Conservation (phyloP, 179 eudicot species). For the Beta corolliflora region DNA sequence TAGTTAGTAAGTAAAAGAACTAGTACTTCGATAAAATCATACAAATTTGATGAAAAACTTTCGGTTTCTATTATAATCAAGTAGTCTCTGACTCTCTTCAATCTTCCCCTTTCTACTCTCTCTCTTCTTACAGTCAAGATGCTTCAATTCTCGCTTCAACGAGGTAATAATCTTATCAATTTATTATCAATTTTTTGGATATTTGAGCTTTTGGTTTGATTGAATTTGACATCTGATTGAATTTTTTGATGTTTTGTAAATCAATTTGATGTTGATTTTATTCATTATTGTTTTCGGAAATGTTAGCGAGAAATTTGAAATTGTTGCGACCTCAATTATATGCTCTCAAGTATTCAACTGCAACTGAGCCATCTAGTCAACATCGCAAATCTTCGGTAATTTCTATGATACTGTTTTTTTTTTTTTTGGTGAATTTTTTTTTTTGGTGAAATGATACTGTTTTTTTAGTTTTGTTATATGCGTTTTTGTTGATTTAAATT, state of each 20-base stretch:
- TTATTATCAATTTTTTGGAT: neutral
- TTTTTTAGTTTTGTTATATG: neutral
- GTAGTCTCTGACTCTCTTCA: neutral
- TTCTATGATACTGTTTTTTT: neutral
- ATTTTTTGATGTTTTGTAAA: neutral
- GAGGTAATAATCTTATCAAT: slow-evolving; percentile 29
- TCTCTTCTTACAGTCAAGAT: slow-evolving; percentile 28
- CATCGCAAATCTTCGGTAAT: slow-evolving; percentile 33
- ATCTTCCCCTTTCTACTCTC: neutral
- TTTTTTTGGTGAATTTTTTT: too few relatives aligned
- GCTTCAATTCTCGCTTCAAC: slow-evolving; percentile 49
- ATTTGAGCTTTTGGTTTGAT: neutral
- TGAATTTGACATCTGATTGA: neutral
- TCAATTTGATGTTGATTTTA: neutral
- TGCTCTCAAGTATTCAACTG: slow-evolving; percentile 43
- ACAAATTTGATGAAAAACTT: too few relatives aligned
- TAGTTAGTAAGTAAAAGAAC: too few relatives aligned
- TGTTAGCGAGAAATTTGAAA: slow-evolving; percentile 33
- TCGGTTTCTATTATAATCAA: neutral
- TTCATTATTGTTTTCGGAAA: neutral
- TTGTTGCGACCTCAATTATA: slow-evolving; percentile 35
- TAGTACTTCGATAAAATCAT: too few relatives aligned
- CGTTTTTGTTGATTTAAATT: neutral
- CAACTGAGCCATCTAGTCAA: slow-evolving; percentile 34
- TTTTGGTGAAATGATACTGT: too few relatives aligned